Evolutionary conservation across 441 rosid genomes (phyloP).

Genomic region (Adansonia madagascariensis): DNA sequence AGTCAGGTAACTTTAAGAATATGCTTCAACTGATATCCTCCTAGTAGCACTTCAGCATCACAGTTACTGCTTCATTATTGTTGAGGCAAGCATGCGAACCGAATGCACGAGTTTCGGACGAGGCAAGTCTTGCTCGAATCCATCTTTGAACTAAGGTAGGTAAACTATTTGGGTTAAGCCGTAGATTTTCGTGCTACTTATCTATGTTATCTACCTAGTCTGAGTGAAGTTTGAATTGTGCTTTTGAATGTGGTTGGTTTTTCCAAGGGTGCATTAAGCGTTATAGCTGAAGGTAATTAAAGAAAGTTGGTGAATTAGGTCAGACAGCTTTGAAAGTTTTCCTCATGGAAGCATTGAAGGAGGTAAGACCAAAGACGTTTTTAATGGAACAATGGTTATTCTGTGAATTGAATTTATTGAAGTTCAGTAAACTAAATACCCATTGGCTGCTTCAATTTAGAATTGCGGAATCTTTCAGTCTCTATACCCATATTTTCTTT

Average conservation of each 20-base stretch:
- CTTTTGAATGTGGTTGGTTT: neutral
- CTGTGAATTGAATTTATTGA: conserved; percentile 16
- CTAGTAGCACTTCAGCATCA: neutral
- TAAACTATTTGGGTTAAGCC: neutral
- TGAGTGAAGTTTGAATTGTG: neutral
- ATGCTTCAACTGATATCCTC: conserved; percentile 1
- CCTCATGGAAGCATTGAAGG: neutral
- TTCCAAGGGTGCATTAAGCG: neutral
- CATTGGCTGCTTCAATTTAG: neutral
- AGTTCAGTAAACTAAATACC: neutral
- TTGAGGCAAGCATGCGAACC: neutral
- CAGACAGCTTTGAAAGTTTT: neutral
- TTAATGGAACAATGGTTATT: conserved; percentile 12
- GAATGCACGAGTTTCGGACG: neutral
- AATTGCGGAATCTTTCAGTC: neutral
- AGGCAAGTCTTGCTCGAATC: neutral
- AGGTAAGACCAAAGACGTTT: neutral
- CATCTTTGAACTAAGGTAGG: neutral
- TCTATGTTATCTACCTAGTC: neutral
- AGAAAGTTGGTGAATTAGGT: neutral
- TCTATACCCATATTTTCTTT: neutral
- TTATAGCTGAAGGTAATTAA: neutral
- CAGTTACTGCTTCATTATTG: neutral
- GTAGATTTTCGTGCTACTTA: too few relatives aligned
- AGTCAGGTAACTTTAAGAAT: neutral